phyloP scores from a whole-genome alignment of 306 rosid species.

The Vicia sativa region DNA sequence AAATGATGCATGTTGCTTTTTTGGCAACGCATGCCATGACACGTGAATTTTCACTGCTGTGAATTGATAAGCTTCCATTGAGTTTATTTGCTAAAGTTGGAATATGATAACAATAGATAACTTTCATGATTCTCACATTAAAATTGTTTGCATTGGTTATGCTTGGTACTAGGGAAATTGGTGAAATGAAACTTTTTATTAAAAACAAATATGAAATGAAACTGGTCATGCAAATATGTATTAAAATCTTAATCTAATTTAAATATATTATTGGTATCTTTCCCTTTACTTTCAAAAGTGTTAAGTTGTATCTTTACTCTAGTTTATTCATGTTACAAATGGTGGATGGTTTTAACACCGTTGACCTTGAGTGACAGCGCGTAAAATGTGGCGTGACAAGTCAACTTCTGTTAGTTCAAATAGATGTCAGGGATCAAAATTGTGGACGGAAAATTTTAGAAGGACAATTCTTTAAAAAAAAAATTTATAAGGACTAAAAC shows the following conservation, averaged over 20 bases:
- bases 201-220: constrained; percentile 7
- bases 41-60: too few species aligned
- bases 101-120: background rate
- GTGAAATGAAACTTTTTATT: constrained; percentile 22
- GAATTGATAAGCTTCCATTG: constrained; percentile 5
- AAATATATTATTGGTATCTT: background rate
- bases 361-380: too few species aligned
- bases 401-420: too few species aligned
- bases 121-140: constrained; percentile 17
- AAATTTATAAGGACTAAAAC: too few species aligned
- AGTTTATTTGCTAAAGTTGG: constrained; percentile 13
- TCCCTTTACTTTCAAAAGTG: constrained; percentile 4
- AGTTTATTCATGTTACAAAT: constrained; percentile 10
- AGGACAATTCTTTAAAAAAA: too few species aligned
- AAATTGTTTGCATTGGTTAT: constrained; percentile 16
- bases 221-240: background rate
- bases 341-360: constrained; percentile 37
- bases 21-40: too few species aligned
- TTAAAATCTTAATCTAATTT: background rate
- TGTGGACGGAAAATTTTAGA: too few species aligned
- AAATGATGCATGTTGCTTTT: too few species aligned
- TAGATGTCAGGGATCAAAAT: too few species aligned
- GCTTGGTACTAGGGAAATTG: constrained; percentile 8
- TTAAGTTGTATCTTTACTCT: constrained; percentile 9
- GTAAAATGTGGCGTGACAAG: too few species aligned